phyloP scores from a whole-genome alignment of 257 asterid genomes.

The Echium plantagineum region DNA sequence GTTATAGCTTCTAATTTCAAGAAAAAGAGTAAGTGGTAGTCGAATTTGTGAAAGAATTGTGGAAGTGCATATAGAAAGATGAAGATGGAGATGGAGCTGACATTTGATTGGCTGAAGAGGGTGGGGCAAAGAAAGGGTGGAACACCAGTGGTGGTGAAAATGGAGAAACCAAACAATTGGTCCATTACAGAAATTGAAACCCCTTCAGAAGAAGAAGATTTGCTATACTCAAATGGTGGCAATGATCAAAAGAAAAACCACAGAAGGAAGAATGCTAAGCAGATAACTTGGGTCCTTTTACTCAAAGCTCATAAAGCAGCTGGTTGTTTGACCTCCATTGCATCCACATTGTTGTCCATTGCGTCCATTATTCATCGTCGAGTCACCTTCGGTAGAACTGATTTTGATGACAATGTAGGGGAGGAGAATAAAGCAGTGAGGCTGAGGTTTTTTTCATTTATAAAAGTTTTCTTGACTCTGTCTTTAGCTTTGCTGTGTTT shows the following conservation, averaged over 20 bases:
- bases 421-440: conserved; percentile 21
- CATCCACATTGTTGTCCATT: conserved; percentile 46
- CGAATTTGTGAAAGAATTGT: not conserved
- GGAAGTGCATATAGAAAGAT: too few species aligned
- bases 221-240: conserved; percentile 8
- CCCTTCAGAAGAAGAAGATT: conserved; percentile 43
- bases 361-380: conserved; percentile 55
- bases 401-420: conserved; percentile 31
- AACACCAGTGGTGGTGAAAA: conserved; percentile 62
- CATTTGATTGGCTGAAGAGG: conserved; percentile 52
- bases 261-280: conserved; percentile 69
- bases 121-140: conserved; percentile 38
- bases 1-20: not conserved
- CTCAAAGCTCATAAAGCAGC: conserved; percentile 67
- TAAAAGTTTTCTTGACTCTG: conserved; percentile 32
- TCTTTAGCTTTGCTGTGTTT: conserved; percentile 40
- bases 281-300: conserved; percentile 69
- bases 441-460: conserved; percentile 35
- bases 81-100: conserved; percentile 43
- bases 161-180: conserved; percentile 79
- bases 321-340: conserved; percentile 59
- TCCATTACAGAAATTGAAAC: conserved; percentile 64
- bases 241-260: conserved; percentile 15
- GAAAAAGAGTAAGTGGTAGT: not conserved
- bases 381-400: conserved; percentile 46